phyloP scores from a whole-genome alignment of 768 basidiomycete genomes.

The Lepiota venenata region DNA sequence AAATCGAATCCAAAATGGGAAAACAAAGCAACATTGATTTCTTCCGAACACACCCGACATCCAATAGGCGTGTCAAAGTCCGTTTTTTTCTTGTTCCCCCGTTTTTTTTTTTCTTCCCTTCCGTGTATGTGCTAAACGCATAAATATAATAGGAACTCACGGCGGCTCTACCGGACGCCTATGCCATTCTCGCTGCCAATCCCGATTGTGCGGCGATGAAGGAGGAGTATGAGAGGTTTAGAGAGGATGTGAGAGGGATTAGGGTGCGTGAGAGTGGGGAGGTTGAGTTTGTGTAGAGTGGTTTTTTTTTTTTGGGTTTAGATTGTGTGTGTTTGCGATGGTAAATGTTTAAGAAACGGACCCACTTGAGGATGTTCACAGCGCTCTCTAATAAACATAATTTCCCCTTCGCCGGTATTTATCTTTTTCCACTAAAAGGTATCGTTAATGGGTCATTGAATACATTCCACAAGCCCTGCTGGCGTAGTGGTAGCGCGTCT shows the following conservation, averaged over 20 bases:
- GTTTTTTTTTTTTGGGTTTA: no score
- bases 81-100: constrained; percentile 13
- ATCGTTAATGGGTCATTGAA: no score
- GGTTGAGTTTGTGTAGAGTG: not conserved
- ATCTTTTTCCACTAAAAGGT: no score
- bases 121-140: not conserved
- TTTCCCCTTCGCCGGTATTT: constrained; percentile 15
- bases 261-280: not conserved
- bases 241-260: constrained; percentile 10
- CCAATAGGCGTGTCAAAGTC: constrained; percentile 69
- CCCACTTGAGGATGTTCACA: no score
- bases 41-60: constrained; percentile 79
- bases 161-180: constrained; percentile 53
- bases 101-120: not conserved
- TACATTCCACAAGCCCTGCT: constrained; percentile 31
- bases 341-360: not conserved
- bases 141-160: constrained; percentile 60
- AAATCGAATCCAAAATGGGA: constrained; percentile 43
- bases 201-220: constrained; percentile 48
- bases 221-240: constrained; percentile 32
- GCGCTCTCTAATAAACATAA: no score
- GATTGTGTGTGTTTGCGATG: no score
- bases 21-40: constrained; percentile 44
- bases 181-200: constrained; percentile 49
- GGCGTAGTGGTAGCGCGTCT: constrained; percentile 43